Conservation (phyloP, 176 grass and related monocot genomes). For the Raddia guianensis region DNA sequence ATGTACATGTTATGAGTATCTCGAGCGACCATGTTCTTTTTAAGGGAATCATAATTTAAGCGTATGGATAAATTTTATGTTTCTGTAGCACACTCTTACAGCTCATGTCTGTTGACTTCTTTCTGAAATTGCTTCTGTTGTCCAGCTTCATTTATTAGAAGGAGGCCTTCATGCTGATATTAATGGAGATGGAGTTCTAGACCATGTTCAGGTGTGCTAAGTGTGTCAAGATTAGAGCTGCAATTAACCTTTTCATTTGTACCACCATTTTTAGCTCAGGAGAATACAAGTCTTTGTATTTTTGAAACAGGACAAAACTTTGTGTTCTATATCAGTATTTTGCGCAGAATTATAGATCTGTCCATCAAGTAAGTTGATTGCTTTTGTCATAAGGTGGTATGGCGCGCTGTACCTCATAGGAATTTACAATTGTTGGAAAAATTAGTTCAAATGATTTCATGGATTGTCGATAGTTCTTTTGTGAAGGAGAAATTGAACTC, state of each 20-base stretch:
- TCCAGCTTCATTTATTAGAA: constrained; percentile 91
- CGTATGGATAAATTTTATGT: constrained; percentile 29
- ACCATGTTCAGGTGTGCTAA: constrained; percentile 87
- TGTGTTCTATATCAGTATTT: constrained; percentile 1
- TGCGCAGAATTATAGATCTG: neutral
- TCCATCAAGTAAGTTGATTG: neutral
- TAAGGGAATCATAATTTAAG: constrained; percentile 23
- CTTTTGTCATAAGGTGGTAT: neutral
- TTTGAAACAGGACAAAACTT: neutral
- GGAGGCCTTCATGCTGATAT: constrained; percentile 96
- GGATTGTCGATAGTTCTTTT: constrained; percentile 26
- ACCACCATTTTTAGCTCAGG: neutral
- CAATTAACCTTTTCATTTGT: neutral
- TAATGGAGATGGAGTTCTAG: constrained; percentile 97
- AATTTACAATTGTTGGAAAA: neutral
- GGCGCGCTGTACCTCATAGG: neutral
- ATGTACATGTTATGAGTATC: constrained; percentile 4
- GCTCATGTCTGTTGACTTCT: constrained; percentile 18
- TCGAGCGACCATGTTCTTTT: constrained; percentile 10
- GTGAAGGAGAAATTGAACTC: neutral
- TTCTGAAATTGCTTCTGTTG: constrained; percentile 7
- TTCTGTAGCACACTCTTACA: neutral
- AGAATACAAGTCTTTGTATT: neutral
- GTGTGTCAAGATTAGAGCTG: constrained; percentile 16
- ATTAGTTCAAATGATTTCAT: constrained; percentile 7